Evolutionary conservation across 2,329 filamentous ascomycete genomes (phyloP), one percentile per base, ranked within the genome.

Genomic region (Neofusicoccum kwambonambiense): DNA sequence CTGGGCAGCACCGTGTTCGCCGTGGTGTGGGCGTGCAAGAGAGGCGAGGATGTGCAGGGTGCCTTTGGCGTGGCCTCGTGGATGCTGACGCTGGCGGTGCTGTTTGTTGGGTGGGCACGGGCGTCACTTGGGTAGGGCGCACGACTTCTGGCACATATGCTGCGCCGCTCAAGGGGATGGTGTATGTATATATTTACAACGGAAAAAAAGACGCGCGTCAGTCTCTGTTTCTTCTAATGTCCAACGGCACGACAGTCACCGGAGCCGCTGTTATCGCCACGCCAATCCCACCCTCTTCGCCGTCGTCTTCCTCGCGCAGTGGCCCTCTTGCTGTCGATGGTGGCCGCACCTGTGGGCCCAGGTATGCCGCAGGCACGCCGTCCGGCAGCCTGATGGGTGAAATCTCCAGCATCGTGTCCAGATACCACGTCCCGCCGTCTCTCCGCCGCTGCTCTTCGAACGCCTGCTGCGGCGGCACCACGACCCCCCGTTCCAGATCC

Each of bases 31-130:
- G 71, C 73, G 2, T 62, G 31, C 15, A 49, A 71, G 5, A 70
- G 69, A 60, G 71, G 70, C 58, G 68, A 69, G 6, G 77, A 79
- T 64, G 66, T 78, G 11, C 76, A 78, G 62, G 77, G 77, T n/a
- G 77, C 76, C 12, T 79, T 78, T 69, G 76, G 75, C 1, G 74
- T 78, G 13, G 76, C 77, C 6, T 71, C 73, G 9, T 79, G 75
- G 75, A 68, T 78, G 17, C 69, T 75, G 35, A 73, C 72, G 27
- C 47, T 78, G 15, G 74, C 74, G 7, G 72, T 68, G 4, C 61
- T 78, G 67, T 44, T 72, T 15, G 63, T 76, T 3, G 76, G 74
- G 13, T 76, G 71, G 57, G 41, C 74, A 42, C 76, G 78, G 65
- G 75, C 74, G 31, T 74, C 72, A 68, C 62, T 74, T 12, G 73